Percentiles rank a stretch among this genome's conserved stretches.
phyloP scores from a whole-genome alignment of 2,329 filamentous ascomycete species.

The Fusarium sp. region DNA sequence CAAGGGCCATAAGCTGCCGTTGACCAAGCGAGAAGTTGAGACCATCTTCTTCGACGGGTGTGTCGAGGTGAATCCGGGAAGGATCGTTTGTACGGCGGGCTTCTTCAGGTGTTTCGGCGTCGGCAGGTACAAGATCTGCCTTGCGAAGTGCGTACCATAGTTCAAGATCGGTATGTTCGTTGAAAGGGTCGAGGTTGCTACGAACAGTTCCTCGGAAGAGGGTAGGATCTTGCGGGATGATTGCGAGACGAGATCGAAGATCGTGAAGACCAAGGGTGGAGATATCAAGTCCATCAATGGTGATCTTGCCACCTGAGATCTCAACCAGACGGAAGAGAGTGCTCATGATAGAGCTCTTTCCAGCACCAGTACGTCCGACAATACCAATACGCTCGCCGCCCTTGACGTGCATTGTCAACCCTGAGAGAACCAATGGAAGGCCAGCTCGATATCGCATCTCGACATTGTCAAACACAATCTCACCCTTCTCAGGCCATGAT shows the following conservation, averaged over 20 bases:
- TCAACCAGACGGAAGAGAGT: constrained; percentile 82
- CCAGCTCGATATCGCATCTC: constrained; percentile 82
- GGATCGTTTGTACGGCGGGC: constrained; percentile 73
- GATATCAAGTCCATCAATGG: constrained; percentile 76
- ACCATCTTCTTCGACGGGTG: constrained; percentile 89
- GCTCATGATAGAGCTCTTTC: constrained; percentile 86
- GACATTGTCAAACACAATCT: constrained; percentile 80
- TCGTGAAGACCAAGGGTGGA: constrained; percentile 79
- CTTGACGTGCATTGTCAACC: constrained; percentile 76
- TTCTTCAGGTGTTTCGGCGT: constrained; percentile 74
- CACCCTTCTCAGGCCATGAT: constrained; percentile 87
- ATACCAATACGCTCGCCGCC: constrained; percentile 85
- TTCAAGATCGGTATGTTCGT: constrained; percentile 80
- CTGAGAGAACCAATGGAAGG: constrained; percentile 78
- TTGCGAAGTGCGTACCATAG: constrained; percentile 83
- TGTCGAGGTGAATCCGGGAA: constrained; percentile 82
- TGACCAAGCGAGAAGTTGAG: constrained; percentile 96
- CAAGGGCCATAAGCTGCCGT: constrained; percentile 93
- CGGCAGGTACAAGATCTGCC: constrained; percentile 74
- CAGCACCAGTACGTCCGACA: constrained; percentile 83
- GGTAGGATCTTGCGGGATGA: constrained; percentile 87
- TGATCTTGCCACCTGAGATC: constrained; percentile 70
- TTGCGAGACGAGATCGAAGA: constrained; percentile 79
- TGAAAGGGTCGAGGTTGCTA: constrained; percentile 83
- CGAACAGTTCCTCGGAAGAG: constrained; percentile 85